A percentile compares a stretch with the other conserved stretches of the same genome.
Evolutionary conservation across 192 early-diverging fungal genomes (phyloP).

Genomic region (Pilaira anomala): DNA sequence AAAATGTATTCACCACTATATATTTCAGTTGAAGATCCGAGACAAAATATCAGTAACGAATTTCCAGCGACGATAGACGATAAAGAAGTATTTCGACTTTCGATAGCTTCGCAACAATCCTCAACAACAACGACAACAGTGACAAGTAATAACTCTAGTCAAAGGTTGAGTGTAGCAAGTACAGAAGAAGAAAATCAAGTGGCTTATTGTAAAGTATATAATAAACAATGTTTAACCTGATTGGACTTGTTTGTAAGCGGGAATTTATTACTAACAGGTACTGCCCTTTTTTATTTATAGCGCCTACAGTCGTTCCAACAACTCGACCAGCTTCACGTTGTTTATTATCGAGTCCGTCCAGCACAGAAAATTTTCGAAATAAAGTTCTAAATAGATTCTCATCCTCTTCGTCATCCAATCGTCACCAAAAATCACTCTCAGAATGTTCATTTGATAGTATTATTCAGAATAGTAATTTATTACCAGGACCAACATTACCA

Average conservation of each 20-base stretch:
- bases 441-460: constrained; percentile 3
- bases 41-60: too few relatives aligned
- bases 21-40: too few relatives aligned
- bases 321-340: constrained; percentile 9
- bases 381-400: constrained; percentile 21
- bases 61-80: too few relatives aligned
- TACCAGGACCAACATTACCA: not conserved
- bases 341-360: constrained; percentile 21
- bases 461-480: not conserved
- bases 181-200: not conserved
- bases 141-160: not conserved
- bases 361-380: constrained; percentile 13
- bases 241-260: constrained; percentile 4
- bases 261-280: not conserved
- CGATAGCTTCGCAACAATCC: constrained; percentile 12
- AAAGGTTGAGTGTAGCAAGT: constrained; percentile 8
- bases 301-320: not conserved
- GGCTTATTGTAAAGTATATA: not conserved
- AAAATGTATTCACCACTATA: too few relatives aligned
- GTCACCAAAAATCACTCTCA: constrained; percentile 16
- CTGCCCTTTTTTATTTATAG: not conserved
- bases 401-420: not conserved
- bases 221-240: not conserved
- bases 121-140: constrained; percentile 5
- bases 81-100: constrained; percentile 4